phyloP scores from a whole-genome alignment of 2,329 filamentous ascomycete species.

The Myriosclerotinia curreyana region DNA sequence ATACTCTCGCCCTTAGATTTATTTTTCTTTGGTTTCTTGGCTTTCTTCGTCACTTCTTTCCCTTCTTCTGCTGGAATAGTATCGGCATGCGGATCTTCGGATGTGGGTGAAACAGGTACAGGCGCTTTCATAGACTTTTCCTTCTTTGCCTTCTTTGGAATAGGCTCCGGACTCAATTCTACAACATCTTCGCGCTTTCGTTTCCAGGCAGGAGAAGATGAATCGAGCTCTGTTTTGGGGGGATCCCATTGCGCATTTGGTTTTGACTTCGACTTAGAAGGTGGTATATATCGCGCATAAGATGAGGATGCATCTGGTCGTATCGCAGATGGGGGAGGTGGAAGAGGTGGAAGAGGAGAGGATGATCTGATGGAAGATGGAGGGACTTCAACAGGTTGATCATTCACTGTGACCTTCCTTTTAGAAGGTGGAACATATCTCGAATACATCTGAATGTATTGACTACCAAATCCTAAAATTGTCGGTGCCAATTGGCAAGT shows the following conservation, averaged over 20 bases:
- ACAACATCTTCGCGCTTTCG: constrained; percentile 12
- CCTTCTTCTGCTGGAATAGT: background rate
- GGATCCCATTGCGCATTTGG: background rate
- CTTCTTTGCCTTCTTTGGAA: constrained; percentile 21
- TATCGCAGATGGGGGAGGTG: constrained; percentile 26
- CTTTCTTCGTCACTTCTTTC: constrained; percentile 14
- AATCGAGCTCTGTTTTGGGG: background rate
- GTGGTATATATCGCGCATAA: constrained; percentile 37
- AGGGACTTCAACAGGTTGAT: background rate
- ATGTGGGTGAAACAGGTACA: background rate
- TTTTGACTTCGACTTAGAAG: constrained; percentile 27
- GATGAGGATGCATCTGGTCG: constrained; percentile 35
- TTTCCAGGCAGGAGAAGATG: constrained; percentile 8
- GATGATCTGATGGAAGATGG: constrained; percentile 9
- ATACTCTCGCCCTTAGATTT: constrained; percentile 6
- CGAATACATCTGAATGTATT: constrained; percentile 37
- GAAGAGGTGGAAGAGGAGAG: constrained; percentile 17
- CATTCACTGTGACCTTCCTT: constrained; percentile 24
- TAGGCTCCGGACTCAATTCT: constrained; percentile 1
- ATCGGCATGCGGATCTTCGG: background rate
- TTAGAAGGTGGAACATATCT: constrained; percentile 37
- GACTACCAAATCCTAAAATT: background rate
- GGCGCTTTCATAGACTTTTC: constrained; percentile 14
- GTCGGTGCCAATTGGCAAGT: background rate
- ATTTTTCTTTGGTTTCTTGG: constrained; percentile 13